Percentiles rank a stretch among this genome's conserved stretches.
Conservation (phyloP, 768 basidiomycete genomes). For the Macrolepiota fuliginosa region DNA sequence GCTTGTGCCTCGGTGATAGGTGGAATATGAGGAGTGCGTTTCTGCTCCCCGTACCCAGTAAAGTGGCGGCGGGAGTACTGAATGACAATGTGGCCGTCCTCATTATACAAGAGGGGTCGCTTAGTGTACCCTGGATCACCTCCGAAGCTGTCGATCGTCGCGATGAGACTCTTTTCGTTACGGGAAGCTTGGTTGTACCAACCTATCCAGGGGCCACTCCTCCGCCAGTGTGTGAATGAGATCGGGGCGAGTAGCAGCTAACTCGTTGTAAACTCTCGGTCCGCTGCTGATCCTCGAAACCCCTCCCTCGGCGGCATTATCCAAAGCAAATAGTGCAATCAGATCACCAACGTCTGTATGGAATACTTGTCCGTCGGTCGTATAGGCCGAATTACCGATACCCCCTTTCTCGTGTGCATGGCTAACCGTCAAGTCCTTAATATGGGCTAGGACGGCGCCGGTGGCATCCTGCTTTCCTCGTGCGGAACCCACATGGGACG, state of each 20-base stretch:
- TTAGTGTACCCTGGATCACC: conserved; percentile 32
- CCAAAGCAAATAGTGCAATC: conserved; percentile 41
- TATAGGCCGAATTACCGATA: conserved; percentile 44
- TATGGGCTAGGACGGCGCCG: conserved; percentile 42
- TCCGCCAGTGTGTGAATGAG: conserved; percentile 37
- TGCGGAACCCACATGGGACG: conserved; percentile 42
- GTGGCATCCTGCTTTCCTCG: conserved; percentile 43
- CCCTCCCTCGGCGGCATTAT: conserved; percentile 41
- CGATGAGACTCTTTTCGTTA: neutral
- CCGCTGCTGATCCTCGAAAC: conserved; percentile 43
- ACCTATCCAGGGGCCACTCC: conserved; percentile 43
- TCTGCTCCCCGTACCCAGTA: conserved; percentile 36
- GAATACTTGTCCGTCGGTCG: conserved; percentile 49
- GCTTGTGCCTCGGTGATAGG: conserved; percentile 49
- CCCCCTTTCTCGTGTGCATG: conserved; percentile 39
- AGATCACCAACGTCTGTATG: conserved; percentile 47
- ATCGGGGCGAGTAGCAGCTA: conserved; percentile 44
- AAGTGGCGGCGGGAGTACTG: conserved; percentile 47
- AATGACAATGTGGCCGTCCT: conserved; percentile 38
- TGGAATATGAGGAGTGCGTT: conserved; percentile 36
- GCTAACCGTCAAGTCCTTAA: conserved; percentile 43
- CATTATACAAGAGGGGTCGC: conserved; percentile 37
- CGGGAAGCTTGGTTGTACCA: neutral
- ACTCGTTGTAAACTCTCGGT: conserved; percentile 42
- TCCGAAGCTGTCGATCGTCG: conserved; percentile 30